These are phyloP conservation scores for Hapsidospora chrysogenum DNA, from an alignment of 495 filamentous ascomycete species.

Conservation along the genomic window DNA sequence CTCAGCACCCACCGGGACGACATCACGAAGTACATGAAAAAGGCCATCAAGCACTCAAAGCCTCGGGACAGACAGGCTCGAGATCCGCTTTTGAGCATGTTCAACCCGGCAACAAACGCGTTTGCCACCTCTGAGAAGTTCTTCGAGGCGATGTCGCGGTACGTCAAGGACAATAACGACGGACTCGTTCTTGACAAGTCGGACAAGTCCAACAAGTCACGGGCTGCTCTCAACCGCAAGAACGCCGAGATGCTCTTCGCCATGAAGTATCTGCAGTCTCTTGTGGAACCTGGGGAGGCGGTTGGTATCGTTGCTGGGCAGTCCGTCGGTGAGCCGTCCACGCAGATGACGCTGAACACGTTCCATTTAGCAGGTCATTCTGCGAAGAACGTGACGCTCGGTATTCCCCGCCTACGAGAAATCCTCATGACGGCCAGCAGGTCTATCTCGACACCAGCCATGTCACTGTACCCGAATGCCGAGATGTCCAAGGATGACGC, in stretches of 20 bases:
- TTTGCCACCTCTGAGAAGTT: constrained; percentile 87
- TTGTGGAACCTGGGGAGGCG: constrained; percentile 95
- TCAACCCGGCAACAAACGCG: constrained; percentile 56
- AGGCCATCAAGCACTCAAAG: constrained; percentile 54
- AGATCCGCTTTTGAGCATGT: constrained; percentile 60
- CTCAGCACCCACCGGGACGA: constrained; percentile 31
- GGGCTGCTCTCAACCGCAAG: constrained; percentile 35
- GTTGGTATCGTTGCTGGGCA: constrained; percentile 94
- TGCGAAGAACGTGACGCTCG: constrained; percentile 94
- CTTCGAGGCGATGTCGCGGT: constrained; percentile 41
- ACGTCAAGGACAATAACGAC: constrained; percentile 61
- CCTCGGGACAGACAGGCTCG: constrained; percentile 46
- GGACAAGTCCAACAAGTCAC: constrained; percentile 27
- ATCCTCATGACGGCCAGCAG: constrained; percentile 95
- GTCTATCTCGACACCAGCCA: constrained; percentile 74
- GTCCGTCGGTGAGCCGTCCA: constrained; percentile 91
- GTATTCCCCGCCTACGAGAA: constrained; percentile 93
- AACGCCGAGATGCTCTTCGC: constrained; percentile 69
- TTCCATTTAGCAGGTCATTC: constrained; percentile 99
- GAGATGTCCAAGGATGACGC: constrained; percentile 53
- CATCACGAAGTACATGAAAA: constrained; percentile 69
- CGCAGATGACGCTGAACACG: constrained; percentile 99
- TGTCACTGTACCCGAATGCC: constrained; percentile 67
- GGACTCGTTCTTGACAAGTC: constrained; percentile 67
- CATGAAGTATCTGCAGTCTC: constrained; percentile 80